These are phyloP conservation scores for Dioscorea cayenensis DNA, from an alignment of 116 monocot genomes.

Conservation along the genomic window DNA sequence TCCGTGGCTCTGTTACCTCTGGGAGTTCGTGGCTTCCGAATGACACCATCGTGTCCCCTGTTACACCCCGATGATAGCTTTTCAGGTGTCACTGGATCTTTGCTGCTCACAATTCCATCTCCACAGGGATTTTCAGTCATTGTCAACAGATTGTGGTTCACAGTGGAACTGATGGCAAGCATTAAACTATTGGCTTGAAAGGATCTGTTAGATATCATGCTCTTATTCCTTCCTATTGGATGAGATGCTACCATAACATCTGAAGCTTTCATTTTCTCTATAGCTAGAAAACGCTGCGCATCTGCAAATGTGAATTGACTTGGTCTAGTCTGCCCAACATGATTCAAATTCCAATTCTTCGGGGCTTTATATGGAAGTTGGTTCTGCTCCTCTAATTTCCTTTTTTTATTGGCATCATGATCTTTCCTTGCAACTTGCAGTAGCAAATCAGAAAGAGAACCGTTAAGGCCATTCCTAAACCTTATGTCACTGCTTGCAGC, in stretches of 20 bases:
- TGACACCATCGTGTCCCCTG: not conserved
- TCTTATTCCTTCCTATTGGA: slow-evolving; percentile 10
- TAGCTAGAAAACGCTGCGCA: slow-evolving; percentile 16
- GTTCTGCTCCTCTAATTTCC: slow-evolving; percentile 19
- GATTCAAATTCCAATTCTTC: slow-evolving; percentile 12
- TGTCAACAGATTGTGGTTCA: not conserved
- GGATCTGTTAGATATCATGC: slow-evolving; percentile 3
- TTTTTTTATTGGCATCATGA: slow-evolving; percentile 31
- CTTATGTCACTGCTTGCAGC: slow-evolving; percentile 4
- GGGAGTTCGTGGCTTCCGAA: slow-evolving; percentile 4
- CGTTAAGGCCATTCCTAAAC: not conserved
- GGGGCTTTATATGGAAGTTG: slow-evolving; percentile 4
- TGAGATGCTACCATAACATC: slow-evolving; percentile 10
- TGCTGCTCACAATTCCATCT: not conserved
- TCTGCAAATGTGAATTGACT: slow-evolving; percentile 14
- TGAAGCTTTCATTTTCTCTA: slow-evolving; percentile 15
- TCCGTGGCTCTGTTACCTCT: slow-evolving; percentile 11
- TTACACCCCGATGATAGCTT: not conserved
- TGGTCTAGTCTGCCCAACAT: slow-evolving; percentile 3
- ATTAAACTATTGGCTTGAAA: not conserved
- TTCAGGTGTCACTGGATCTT: not conserved
- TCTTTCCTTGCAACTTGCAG: slow-evolving; percentile 21
- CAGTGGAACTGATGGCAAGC: not conserved
- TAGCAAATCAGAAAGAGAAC: slow-evolving; percentile 2
- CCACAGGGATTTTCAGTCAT: not conserved